Evolutionary conservation across 768 basidiomycete genomes (phyloP).

Genomic region (Cystofilobasidium ferigula): DNA sequence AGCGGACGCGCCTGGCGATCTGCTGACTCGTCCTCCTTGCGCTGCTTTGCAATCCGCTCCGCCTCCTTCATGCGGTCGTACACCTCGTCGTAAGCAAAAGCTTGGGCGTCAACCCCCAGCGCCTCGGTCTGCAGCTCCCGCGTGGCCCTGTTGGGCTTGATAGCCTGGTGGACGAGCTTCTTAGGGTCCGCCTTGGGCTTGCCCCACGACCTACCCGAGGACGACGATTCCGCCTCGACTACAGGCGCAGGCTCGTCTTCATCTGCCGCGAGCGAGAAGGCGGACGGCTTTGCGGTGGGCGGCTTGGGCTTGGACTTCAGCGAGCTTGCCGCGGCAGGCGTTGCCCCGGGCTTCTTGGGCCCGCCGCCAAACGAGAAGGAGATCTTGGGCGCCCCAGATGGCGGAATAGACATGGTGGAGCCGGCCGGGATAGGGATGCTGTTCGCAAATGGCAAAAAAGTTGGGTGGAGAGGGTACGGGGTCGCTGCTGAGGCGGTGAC

Average conservation of each 20-base stretch:
- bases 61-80: slow-evolving; percentile 92
- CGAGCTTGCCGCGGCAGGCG: background rate
- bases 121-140: slow-evolving; percentile 55
- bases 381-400: background rate
- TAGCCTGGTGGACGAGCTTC: slow-evolving; percentile 22
- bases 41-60: slow-evolving; percentile 59
- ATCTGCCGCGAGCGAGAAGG: slow-evolving; percentile 8
- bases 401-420: background rate
- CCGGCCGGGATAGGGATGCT: no score
- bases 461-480: no score
- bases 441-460: no score
- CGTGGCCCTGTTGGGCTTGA: slow-evolving; percentile 27
- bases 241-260: slow-evolving; percentile 10
- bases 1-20: slow-evolving; percentile 58
- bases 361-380: slow-evolving; percentile 10
- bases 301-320: slow-evolving; percentile 5
- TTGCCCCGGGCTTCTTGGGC: background rate
- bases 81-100: slow-evolving; percentile 91
- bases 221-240: background rate
- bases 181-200: slow-evolving; percentile 20
- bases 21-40: slow-evolving; percentile 62
- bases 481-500: no score
- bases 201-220: slow-evolving; percentile 18
- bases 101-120: slow-evolving; percentile 62
- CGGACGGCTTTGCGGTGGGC: background rate